Conservation (phyloP, 2,329 filamentous ascomycete species). For the Clathrospora elynae region DNA sequence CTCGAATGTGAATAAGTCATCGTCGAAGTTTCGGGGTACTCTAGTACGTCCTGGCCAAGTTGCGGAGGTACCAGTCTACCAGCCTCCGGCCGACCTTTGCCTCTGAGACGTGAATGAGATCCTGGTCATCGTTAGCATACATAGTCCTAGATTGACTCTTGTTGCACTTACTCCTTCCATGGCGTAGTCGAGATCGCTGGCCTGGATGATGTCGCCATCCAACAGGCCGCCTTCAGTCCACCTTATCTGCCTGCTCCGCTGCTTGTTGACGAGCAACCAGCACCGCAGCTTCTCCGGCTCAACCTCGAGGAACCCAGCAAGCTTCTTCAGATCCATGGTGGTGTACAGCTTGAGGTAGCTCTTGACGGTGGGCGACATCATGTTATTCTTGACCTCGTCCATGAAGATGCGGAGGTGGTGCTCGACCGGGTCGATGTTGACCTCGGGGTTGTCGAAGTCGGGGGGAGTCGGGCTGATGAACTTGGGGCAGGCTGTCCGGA, state of each 20-base stretch:
- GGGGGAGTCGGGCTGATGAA: conserved; percentile 98
- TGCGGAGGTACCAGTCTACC: conserved; percentile 98
- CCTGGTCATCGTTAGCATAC: conserved; percentile 57
- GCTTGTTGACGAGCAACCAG: conserved; percentile 97
- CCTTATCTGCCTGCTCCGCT: conserved; percentile 93
- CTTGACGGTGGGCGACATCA: conserved; percentile 96
- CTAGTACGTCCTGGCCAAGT: conserved; percentile 93
- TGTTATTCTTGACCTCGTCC: conserved; percentile 99
- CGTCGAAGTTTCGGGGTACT: conserved; percentile 11
- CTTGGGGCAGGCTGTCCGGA: conserved; percentile 96
- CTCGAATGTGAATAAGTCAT: conserved; percentile 13
- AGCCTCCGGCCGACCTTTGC: conserved; percentile 97
- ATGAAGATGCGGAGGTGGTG: conserved; percentile 98
- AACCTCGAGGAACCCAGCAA: conserved; percentile 95
- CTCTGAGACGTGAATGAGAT: conserved; percentile 98
- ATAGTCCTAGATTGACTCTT: background rate
- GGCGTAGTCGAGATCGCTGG: conserved; percentile 95
- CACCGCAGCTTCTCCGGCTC: conserved; percentile 94
- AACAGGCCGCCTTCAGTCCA: conserved; percentile 90
- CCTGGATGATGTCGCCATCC: conserved; percentile 90
- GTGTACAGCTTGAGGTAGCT: conserved; percentile 99
- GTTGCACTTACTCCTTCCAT: conserved; percentile 80
- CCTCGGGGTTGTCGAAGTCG: conserved; percentile 94
- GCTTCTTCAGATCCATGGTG: conserved; percentile 98
- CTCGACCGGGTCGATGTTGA: conserved; percentile 96